phyloP scores from a whole-genome alignment of 352 stramenopile species.

The Pseudoperonospora humuli region DNA sequence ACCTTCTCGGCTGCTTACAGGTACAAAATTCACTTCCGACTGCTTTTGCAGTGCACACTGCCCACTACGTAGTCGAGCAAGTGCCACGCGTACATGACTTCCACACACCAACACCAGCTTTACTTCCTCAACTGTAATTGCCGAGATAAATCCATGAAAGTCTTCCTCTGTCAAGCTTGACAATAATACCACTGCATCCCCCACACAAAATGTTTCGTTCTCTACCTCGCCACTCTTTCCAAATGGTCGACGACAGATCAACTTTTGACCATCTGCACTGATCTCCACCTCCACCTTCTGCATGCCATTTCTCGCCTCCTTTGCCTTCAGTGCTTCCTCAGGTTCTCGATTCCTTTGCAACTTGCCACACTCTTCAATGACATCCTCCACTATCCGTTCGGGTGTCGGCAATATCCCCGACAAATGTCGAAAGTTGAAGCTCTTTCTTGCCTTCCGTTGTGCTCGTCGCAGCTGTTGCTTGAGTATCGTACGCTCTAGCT shows the following conservation, averaged over 20 bases:
- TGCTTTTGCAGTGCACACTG: constrained; percentile 38
- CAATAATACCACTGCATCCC: constrained; percentile 44
- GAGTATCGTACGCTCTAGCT: constrained; percentile 8
- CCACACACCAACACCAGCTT: constrained; percentile 49
- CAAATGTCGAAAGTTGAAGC: constrained; percentile 60
- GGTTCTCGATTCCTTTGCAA: constrained; percentile 15
- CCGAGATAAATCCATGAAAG: constrained; percentile 48
- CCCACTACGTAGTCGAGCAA: constrained; percentile 29
- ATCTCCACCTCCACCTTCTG: constrained; percentile 1
- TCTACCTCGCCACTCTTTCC: background rate
- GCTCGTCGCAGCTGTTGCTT: constrained; percentile 21
- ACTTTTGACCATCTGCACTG: constrained; percentile 8
- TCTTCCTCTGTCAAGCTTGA: constrained; percentile 50
- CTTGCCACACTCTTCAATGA: constrained; percentile 20
- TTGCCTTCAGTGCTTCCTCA: constrained; percentile 6
- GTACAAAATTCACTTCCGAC: background rate
- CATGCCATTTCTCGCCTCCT: constrained; percentile 1
- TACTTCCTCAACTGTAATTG: constrained; percentile 26
- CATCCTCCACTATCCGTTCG: constrained; percentile 31
- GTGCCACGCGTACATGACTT: constrained; percentile 19
- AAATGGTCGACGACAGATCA: constrained; percentile 3
- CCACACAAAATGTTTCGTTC: constrained; percentile 29
- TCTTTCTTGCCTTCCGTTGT: constrained; percentile 19
- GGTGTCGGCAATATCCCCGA: constrained; percentile 30
- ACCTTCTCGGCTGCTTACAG: constrained; percentile 1